phyloP scores from a whole-genome alignment of 192 early-diverging fungal genomes.

The Backusella parvicylindrica region DNA sequence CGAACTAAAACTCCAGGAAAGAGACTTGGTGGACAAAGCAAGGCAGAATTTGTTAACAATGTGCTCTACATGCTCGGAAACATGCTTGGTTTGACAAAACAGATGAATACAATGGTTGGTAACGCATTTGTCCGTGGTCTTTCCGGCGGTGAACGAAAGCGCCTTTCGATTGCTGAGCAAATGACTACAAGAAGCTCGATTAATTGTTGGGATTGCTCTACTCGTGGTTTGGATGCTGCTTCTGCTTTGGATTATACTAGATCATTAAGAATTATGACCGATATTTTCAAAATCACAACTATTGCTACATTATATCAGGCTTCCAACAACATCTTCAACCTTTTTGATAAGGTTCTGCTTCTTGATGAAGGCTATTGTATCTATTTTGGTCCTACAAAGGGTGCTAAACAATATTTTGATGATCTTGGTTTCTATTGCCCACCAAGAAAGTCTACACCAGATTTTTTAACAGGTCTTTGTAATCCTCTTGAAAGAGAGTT shows the following conservation, averaged over 20 bases:
- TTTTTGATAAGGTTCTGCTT: constrained; percentile 71
- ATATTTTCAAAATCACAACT: constrained; percentile 60
- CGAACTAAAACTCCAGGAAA: constrained; percentile 64
- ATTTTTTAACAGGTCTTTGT: constrained; percentile 70
- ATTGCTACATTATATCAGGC: constrained; percentile 59
- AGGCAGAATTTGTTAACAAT: constrained; percentile 45
- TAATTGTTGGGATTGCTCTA: constrained; percentile 58
- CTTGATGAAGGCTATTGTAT: constrained; percentile 63
- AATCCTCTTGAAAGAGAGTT: constrained; percentile 53
- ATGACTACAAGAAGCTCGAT: constrained; percentile 57
- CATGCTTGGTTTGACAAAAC: constrained; percentile 53
- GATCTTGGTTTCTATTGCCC: constrained; percentile 62
- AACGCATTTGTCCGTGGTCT: constrained; percentile 74
- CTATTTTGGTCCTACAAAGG: constrained; percentile 61
- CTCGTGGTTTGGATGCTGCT: constrained; percentile 77
- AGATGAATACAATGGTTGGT: constrained; percentile 68
- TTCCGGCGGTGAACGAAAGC: constrained; percentile 74
- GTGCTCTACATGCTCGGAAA: constrained; percentile 45
- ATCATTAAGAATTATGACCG: constrained; percentile 67
- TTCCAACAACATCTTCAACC: constrained; percentile 70
- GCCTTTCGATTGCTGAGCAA: constrained; percentile 74
- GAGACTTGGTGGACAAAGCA: constrained; percentile 42
- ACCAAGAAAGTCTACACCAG: constrained; percentile 61
- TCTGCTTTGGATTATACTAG: constrained; percentile 77
- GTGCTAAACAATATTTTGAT: constrained; percentile 61